These are phyloP conservation scores for Prunus persica DNA, from an alignment of 306 rosid genomes.

Conservation along the genomic window DNA sequence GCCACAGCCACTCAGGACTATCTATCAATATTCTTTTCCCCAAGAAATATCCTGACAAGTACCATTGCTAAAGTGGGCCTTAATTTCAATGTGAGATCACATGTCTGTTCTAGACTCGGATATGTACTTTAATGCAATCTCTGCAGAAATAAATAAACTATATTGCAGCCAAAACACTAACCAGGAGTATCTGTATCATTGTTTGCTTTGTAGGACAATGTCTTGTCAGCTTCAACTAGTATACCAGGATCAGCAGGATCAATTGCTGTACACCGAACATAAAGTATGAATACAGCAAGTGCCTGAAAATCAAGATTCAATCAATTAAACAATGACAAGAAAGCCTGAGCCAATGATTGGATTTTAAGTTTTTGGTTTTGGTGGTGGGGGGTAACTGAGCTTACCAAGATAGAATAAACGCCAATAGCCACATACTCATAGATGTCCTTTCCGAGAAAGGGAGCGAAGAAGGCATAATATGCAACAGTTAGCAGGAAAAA, in stretches of 20 bases:
- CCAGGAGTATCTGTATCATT: slow-evolving; percentile 49
- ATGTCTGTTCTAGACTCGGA: not conserved
- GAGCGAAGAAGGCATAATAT: slow-evolving; percentile 77
- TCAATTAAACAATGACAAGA: slow-evolving; percentile 21
- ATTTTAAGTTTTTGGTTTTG: not conserved
- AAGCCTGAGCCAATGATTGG: not conserved
- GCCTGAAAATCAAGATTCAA: slow-evolving; percentile 45
- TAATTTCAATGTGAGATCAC: slow-evolving; percentile 4
- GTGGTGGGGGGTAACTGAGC: not conserved
- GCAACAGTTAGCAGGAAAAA: slow-evolving; percentile 77
- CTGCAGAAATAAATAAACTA: not conserved
- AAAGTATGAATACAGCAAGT: slow-evolving; percentile 64
- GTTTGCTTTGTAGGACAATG: slow-evolving; percentile 40
- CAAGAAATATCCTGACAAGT: not conserved
- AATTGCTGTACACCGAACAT: slow-evolving; percentile 80
- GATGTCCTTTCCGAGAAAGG: slow-evolving; percentile 58
- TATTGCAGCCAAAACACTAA: slow-evolving; percentile 24
- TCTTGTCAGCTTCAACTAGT: slow-evolving; percentile 47
- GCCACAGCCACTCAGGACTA: not conserved
- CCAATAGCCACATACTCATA: slow-evolving; percentile 61
- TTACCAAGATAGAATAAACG: slow-evolving; percentile 69
- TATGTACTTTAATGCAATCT: not conserved
- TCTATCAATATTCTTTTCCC: not conserved
- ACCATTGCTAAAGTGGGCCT: not conserved
- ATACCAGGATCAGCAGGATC: slow-evolving; percentile 78